phyloP scores from a whole-genome alignment of 495 filamentous ascomycete species.

The Lasiosphaeris hirsuta region DNA sequence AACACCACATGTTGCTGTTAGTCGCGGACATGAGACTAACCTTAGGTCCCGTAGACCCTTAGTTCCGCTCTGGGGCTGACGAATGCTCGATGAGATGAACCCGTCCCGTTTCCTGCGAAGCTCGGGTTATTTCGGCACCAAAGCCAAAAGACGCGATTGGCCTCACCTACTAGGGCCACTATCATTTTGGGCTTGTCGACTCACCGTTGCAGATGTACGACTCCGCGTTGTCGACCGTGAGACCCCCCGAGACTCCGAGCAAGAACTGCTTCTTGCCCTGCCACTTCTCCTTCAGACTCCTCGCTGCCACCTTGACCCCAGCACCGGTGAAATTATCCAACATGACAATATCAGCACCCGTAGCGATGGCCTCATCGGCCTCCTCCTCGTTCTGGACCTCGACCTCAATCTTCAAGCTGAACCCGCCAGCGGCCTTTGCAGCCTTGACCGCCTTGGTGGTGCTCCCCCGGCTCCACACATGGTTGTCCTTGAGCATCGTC shows the following conservation, averaged over 20 bases:
- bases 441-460: conserved; percentile 80
- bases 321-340: conserved; percentile 87
- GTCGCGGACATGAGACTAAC: too few species aligned
- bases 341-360: conserved; percentile 95
- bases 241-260: conserved; percentile 87
- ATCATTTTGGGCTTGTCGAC: too few species aligned
- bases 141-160: too few species aligned
- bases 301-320: conserved; percentile 68
- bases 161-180: too few species aligned
- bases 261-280: conserved; percentile 62
- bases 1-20: too few species aligned
- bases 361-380: conserved; percentile 83
- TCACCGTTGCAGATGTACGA: conserved; percentile 70
- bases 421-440: conserved; percentile 81
- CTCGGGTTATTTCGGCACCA: too few species aligned
- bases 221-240: conserved; percentile 80
- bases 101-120: too few species aligned
- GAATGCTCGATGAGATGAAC: too few species aligned
- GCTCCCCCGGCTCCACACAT: conserved; percentile 83
- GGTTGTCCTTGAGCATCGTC: conserved; percentile 99
- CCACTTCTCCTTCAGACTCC: conserved; percentile 73
- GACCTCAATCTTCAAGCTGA: conserved; percentile 91
- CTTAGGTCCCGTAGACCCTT: too few species aligned
- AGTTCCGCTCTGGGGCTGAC: too few species aligned
- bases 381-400: conserved; percentile 85